A percentile compares a stretch with the other conserved stretches of the same genome.
Conservation (phyloP, 768 basidiomycete genomes). For the Pisolithus sp. region DNA sequence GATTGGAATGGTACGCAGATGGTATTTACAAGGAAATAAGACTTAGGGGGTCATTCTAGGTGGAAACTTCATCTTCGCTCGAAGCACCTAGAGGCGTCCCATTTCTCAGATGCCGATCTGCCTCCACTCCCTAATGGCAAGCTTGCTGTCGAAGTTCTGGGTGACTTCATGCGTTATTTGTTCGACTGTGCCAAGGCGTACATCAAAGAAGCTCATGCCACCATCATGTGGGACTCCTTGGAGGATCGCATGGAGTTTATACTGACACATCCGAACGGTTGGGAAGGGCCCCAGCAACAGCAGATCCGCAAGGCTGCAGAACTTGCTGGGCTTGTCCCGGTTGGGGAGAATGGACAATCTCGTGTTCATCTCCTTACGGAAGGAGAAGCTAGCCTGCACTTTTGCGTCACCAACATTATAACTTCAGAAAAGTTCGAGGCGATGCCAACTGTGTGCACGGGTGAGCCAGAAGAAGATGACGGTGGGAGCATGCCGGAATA, state of each 20-base stretch:
- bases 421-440: slow-evolving; percentile 21
- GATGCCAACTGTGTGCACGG: neutral
- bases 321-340: slow-evolving; percentile 33
- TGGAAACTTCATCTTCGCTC: slow-evolving; percentile 33
- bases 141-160: slow-evolving; percentile 36
- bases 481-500: slow-evolving; percentile 26
- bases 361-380: slow-evolving; percentile 43
- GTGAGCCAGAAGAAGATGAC: neutral
- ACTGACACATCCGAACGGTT: slow-evolving; percentile 43
- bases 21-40: neutral
- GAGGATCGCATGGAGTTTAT: slow-evolving; percentile 38
- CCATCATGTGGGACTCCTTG: slow-evolving; percentile 35
- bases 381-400: slow-evolving; percentile 50
- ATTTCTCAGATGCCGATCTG: slow-evolving; percentile 28
- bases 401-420: slow-evolving; percentile 34
- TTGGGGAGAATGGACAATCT: slow-evolving; percentile 28
- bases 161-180: slow-evolving; percentile 46
- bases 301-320: slow-evolving; percentile 41
- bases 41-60: slow-evolving; percentile 12
- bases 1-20: slow-evolving; percentile 22
- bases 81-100: slow-evolving; percentile 12
- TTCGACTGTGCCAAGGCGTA: slow-evolving; percentile 36
- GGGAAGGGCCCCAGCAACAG: slow-evolving; percentile 39
- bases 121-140: slow-evolving; percentile 37
- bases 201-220: slow-evolving; percentile 40